Base-by-base conservation (phyloP, 1,284 basidiomycete genomes). In the Cryptococcus neoformans region DNA sequence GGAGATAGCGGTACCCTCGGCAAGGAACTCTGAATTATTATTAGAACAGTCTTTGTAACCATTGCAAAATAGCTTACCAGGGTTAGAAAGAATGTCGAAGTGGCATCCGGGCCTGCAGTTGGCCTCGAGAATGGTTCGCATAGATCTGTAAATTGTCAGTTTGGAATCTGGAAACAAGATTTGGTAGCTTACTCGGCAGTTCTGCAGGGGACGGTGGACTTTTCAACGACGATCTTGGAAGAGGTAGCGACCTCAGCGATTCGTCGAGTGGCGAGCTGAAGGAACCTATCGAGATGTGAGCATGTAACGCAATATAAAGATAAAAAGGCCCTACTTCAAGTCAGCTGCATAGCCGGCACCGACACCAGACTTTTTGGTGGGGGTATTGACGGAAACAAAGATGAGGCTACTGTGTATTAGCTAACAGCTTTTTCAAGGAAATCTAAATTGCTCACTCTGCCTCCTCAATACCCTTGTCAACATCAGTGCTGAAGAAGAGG, bases 41-140 rank as follows among this genome's bases (percentile, higher is more conserved):
- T 28, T 28, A 28, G 28, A 28, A 66, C 49, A 34, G 34, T 3
- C 4, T 28, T 3, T 17, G 34, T 6, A 35, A 42, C 49, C 2
- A 54, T 49, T 17, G 42, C 3, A 37, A 47, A 12, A 21, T 28
- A 60, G 64, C 53, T 39, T 64, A 65, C 94, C 28, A 60, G 95
- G 96, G 82, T 99, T 99, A 72, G 95, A 98, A 62, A 99, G 87
- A 73, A 99, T 99, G 77, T 99, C 93, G 76, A 99, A 99, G 60
- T 85, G 86, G 79, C 89, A 89, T 63, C 87, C 87, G 54, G 89
- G 87, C 75, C 88, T 91, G 40, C 92, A 94, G 83, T 99, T 99
- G 68, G 95, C 92, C 79, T 98, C 94, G 62, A 99, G 87, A 76
- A 99, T 97, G 57, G 91, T 95, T 69, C 94, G 89, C 95, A 99